phyloP scores from a whole-genome alignment of 305 asterid species.

The Fraxinus greggii region DNA sequence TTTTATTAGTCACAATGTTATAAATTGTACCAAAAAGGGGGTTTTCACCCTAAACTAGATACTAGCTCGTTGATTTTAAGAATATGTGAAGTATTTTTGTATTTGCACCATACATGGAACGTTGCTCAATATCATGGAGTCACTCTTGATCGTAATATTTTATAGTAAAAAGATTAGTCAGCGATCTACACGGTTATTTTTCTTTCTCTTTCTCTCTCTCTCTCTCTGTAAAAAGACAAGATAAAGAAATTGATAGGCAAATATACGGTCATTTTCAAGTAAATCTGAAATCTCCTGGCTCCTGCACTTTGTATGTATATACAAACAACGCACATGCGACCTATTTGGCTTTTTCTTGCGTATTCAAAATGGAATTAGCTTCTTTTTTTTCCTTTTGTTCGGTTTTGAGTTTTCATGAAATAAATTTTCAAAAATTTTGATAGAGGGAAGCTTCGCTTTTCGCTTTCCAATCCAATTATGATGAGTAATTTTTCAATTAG shows the following conservation, averaged over 20 bases:
- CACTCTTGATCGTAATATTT: background rate
- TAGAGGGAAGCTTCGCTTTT: conserved; percentile 30
- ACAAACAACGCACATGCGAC: conserved; percentile 31
- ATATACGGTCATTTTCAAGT: background rate
- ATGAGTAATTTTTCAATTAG: conserved; percentile 20
- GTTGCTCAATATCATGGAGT: background rate
- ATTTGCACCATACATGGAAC: background rate
- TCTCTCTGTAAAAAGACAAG: background rate
- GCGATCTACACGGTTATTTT: background rate
- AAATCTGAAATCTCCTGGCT: conserved; percentile 10
- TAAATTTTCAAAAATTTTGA: conserved; percentile 3
- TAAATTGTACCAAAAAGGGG: background rate
- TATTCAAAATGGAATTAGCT: conserved; percentile 18
- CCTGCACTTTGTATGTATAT: background rate
- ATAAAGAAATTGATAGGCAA: background rate
- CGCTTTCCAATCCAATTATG: conserved; percentile 2
- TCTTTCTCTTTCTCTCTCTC: no score
- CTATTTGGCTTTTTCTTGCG: conserved; percentile 27
- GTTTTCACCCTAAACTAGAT: background rate
- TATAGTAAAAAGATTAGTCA: background rate
- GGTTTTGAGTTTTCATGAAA: background rate
- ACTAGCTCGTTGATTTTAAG: background rate
- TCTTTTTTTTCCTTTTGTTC: conserved; percentile 17
- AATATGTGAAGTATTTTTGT: background rate
- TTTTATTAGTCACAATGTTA: no score